Conservation (phyloP, 1,284 basidiomycete species). For the Cryptococcus sp. region DNA sequence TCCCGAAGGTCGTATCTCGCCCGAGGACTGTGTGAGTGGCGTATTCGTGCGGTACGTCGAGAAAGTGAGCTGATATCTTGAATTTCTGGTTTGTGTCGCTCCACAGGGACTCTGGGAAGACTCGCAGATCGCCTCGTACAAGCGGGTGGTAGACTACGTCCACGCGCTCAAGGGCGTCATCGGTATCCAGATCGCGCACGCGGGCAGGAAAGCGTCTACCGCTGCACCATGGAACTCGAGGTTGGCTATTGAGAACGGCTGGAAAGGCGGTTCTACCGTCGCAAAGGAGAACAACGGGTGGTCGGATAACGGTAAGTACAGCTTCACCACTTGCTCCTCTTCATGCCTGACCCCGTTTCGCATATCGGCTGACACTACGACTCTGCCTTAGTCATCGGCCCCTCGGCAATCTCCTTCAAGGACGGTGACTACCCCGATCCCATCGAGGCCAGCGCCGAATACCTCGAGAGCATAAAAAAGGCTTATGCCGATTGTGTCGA, state of each 20-base stretch:
- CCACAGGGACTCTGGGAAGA: constrained; percentile 70
- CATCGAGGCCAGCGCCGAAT: constrained; percentile 60
- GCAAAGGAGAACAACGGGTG: constrained; percentile 64
- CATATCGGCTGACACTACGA: not conserved
- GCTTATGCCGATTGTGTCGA: constrained; percentile 67
- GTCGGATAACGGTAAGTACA: constrained; percentile 62
- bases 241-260: constrained; percentile 38
- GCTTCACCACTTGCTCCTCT: constrained; percentile 36
- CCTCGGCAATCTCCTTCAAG: constrained; percentile 62
- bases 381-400: constrained; percentile 52
- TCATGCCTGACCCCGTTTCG: no score
- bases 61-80: constrained; percentile 4
- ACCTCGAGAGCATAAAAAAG: constrained; percentile 65
- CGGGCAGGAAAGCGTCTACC: constrained; percentile 70
- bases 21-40: constrained; percentile 49
- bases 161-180: constrained; percentile 68
- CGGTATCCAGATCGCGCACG: constrained; percentile 78
- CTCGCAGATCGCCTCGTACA: constrained; percentile 67
- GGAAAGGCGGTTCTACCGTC: constrained; percentile 47
- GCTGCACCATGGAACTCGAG: constrained; percentile 62
- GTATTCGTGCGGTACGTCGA: not conserved
- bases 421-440: constrained; percentile 59
- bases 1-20: constrained; percentile 69
- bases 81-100: not conserved
- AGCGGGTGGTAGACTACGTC: constrained; percentile 71